phyloP scores from a whole-genome alignment of 106 monocot genomes.

The Acanthochlamys bracteata region DNA sequence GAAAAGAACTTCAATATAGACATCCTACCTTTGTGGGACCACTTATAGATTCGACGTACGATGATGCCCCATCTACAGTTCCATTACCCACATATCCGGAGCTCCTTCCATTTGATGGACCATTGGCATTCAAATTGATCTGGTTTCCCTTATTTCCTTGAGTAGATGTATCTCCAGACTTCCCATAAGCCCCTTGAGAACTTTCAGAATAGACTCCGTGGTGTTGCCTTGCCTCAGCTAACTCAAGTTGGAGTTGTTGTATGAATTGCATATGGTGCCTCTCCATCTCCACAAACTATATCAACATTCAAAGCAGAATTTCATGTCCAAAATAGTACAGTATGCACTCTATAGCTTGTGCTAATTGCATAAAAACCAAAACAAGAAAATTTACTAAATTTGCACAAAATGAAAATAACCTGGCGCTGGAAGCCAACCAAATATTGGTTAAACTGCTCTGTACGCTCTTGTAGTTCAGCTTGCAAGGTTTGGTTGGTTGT shows the following conservation, averaged over 20 bases:
- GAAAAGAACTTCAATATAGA: neutral
- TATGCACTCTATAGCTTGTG: too few relatives aligned
- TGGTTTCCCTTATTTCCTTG: slow-evolving; percentile 38
- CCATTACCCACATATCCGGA: slow-evolving; percentile 32
- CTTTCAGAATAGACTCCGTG: slow-evolving; percentile 36
- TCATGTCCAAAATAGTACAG: too few relatives aligned
- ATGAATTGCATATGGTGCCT: slow-evolving; percentile 76
- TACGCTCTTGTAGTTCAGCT: slow-evolving; percentile 70
- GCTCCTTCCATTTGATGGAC: slow-evolving; percentile 20
- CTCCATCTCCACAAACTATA: slow-evolving; percentile 82
- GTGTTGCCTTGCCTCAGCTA: slow-evolving; percentile 51
- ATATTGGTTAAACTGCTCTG: slow-evolving; percentile 90
- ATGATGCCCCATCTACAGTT: slow-evolving; percentile 19
- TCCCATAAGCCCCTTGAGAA: slow-evolving; percentile 21
- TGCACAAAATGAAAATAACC: slow-evolving; percentile 21
- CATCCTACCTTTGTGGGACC: slow-evolving; percentile 37
- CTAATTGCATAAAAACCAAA: neutral
- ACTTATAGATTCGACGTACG: slow-evolving; percentile 21
- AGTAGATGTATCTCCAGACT: slow-evolving; percentile 25
- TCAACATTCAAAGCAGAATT: neutral
- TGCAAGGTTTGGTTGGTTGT: slow-evolving; percentile 66
- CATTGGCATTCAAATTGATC: slow-evolving; percentile 31
- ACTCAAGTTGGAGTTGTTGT: slow-evolving; percentile 82
- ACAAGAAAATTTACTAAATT: neutral
- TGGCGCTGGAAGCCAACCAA: slow-evolving; percentile 62